Conservation (phyloP, 2,329 filamentous ascomycete genomes). For the Aspergillus eucalypticola region DNA sequence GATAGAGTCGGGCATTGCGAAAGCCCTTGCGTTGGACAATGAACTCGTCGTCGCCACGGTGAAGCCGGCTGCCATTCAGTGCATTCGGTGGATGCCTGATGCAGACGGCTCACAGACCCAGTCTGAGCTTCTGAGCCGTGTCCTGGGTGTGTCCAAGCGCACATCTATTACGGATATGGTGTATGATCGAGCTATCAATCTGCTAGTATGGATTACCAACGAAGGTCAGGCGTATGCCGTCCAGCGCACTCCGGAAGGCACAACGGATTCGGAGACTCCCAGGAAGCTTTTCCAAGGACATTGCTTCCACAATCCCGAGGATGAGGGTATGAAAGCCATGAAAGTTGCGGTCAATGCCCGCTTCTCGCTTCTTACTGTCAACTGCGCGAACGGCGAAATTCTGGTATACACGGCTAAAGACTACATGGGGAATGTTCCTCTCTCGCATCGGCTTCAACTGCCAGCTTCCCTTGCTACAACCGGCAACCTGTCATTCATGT, state of each 20-base stretch:
- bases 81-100: slow-evolving; percentile 91
- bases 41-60: slow-evolving; percentile 88
- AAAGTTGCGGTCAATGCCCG: slow-evolving; percentile 87
- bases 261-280: slow-evolving; percentile 48
- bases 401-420: slow-evolving; percentile 91
- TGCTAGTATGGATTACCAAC: slow-evolving; percentile 87
- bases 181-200: slow-evolving; percentile 92
- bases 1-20: slow-evolving; percentile 90
- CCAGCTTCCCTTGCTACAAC: slow-evolving; percentile 68
- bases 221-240: slow-evolving; percentile 90
- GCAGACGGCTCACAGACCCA: slow-evolving; percentile 78
- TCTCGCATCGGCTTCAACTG: slow-evolving; percentile 75
- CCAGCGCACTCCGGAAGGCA: slow-evolving; percentile 60
- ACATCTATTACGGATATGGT: slow-evolving; percentile 79
- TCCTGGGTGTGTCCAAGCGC: slow-evolving; percentile 82
- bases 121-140: slow-evolving; percentile 84
- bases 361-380: slow-evolving; percentile 89
- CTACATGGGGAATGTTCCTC: slow-evolving; percentile 87
- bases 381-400: slow-evolving; percentile 75
- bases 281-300: slow-evolving; percentile 82
- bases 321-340: slow-evolving; percentile 61
- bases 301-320: slow-evolving; percentile 78
- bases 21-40: slow-evolving; percentile 83
- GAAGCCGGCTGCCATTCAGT: slow-evolving; percentile 93
- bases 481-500: slow-evolving; percentile 71